Percentiles rank a stretch among this genome's conserved stretches.
Conservation (phyloP, 2,329 filamentous ascomycete genomes). For the Simplicillium sp. region DNA sequence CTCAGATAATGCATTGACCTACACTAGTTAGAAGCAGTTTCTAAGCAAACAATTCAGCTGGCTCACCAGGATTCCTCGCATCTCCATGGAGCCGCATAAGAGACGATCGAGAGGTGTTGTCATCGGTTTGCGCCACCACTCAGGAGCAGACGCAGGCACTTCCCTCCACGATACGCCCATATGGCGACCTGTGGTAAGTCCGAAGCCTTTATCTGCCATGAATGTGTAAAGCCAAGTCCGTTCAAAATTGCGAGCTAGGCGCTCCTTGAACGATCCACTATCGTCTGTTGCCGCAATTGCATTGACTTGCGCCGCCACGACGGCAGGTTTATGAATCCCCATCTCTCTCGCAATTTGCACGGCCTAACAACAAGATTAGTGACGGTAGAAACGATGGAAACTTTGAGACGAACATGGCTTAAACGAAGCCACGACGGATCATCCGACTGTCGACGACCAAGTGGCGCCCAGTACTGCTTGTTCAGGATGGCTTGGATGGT, state of each 20-base stretch:
- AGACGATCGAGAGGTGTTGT: slow-evolving; percentile 12
- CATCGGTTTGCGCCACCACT: slow-evolving; percentile 11
- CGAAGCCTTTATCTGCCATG: slow-evolving; percentile 9
- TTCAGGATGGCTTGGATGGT: slow-evolving; percentile 14
- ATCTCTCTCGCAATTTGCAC: slow-evolving; percentile 14
- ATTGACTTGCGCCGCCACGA: slow-evolving; percentile 12
- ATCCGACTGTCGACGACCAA: slow-evolving; percentile 10
- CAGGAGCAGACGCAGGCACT: slow-evolving; percentile 2
- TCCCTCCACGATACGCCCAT: slow-evolving; percentile 8
- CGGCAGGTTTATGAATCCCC: slow-evolving; percentile 10
- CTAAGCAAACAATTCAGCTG: too few species aligned
- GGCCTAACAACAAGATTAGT: slow-evolving; percentile 6
- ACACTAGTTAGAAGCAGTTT: slow-evolving; percentile 5
- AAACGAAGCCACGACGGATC: slow-evolving; percentile 16
- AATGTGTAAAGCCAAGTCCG: slow-evolving; percentile 9
- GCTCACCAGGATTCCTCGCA: slow-evolving; percentile 11
- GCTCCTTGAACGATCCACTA: slow-evolving; percentile 5
- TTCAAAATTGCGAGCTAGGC: slow-evolving; percentile 7
- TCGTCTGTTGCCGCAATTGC: slow-evolving; percentile 2
- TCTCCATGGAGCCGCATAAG: slow-evolving; percentile 13
- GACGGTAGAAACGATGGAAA: not conserved
- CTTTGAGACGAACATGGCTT: slow-evolving; percentile 9
- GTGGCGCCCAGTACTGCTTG: slow-evolving; percentile 14
- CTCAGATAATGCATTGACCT: slow-evolving; percentile 1
- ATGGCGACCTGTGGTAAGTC: slow-evolving; percentile 7